phyloP scores from a whole-genome alignment of 75 land plant species.

The Adiantum capillusveneris region DNA sequence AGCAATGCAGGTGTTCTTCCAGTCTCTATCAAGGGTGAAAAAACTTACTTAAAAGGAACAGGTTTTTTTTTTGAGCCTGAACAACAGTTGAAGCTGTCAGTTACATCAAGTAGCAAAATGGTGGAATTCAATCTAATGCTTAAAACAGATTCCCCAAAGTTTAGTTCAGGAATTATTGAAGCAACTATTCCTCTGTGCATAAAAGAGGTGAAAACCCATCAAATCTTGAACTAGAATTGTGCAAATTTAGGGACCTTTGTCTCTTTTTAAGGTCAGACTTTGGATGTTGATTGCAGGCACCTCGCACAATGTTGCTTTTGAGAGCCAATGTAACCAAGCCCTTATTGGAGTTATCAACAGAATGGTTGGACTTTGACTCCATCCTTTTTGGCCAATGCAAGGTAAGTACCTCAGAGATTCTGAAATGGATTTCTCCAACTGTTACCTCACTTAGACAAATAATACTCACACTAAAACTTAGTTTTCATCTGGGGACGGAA shows the following conservation, averaged over 20 bases:
- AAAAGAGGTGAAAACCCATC: constrained; percentile 34
- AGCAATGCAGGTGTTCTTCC: constrained; percentile 14
- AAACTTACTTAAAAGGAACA: constrained; percentile 13
- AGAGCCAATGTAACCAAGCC: constrained; percentile 27
- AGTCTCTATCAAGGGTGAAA: constrained; percentile 18
- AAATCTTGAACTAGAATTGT: no score
- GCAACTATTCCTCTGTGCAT: constrained; percentile 13
- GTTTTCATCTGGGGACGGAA: no score
- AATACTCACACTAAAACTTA: no score
- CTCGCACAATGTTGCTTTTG: constrained; percentile 15
- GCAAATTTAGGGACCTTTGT: no score
- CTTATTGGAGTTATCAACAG: constrained; percentile 13
- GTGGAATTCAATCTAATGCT: constrained; percentile 10
- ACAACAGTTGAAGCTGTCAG: constrained; percentile 6
- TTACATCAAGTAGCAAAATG: constrained; percentile 1
- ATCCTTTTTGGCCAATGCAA: constrained; percentile 31
- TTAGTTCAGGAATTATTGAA: constrained; percentile 11
- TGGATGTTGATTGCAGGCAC: constrained; percentile 29
- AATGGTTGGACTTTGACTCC: constrained; percentile 23
- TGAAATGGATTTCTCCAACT: no score
- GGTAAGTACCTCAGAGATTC: no score
- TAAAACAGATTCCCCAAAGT: constrained; percentile 16
- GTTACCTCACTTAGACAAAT: no score
- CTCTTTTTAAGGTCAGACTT: no score
- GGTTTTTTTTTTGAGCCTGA: constrained; percentile 28